phyloP scores from a whole-genome alignment of 768 basidiomycete species.

The Rhodotorula diobovata region DNA sequence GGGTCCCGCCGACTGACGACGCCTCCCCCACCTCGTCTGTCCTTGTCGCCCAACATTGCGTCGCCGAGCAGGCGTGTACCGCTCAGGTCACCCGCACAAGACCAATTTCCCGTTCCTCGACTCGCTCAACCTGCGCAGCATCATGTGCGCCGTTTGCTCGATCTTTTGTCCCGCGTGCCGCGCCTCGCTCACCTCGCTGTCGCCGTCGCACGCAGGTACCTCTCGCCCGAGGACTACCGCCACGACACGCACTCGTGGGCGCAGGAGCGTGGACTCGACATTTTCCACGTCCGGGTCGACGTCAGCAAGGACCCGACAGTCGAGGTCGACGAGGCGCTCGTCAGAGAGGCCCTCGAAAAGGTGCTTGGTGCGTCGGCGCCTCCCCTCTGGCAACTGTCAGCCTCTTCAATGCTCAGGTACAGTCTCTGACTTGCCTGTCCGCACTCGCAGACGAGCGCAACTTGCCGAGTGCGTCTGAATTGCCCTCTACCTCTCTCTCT shows the following conservation, averaged over 20 bases:
- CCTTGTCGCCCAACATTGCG: neutral
- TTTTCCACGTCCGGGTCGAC: conserved; percentile 31
- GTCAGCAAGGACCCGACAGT: conserved; percentile 31
- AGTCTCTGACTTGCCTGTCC: neutral
- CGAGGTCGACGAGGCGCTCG: conserved; percentile 21
- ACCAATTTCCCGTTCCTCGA: conserved; percentile 46
- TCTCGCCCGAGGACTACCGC: conserved; percentile 31
- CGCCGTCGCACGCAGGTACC: conserved; percentile 15
- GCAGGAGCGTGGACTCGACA: conserved; percentile 5
- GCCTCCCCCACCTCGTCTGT: neutral
- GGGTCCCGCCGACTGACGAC: neutral
- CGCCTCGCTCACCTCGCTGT: neutral
- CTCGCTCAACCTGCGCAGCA: conserved; percentile 42
- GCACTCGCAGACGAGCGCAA: conserved; percentile 25
- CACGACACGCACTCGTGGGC: conserved; percentile 34
- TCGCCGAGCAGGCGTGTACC: conserved; percentile 40
- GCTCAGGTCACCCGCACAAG: conserved; percentile 47
- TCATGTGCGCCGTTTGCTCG: conserved; percentile 42
- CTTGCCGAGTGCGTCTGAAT: conserved; percentile 17
- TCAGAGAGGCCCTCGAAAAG: neutral
- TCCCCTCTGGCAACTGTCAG: too few species aligned
- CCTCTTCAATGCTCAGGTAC: too few species aligned
- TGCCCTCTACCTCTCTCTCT: too few species aligned
- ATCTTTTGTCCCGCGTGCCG: neutral
- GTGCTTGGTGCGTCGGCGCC: neutral